Percentiles rank a stretch among this genome's conserved stretches.
Evolutionary conservation across 2,329 filamentous ascomycete genomes (phyloP).

Genomic region (Ophiognomonia clavigignenti-juglandacearum): DNA sequence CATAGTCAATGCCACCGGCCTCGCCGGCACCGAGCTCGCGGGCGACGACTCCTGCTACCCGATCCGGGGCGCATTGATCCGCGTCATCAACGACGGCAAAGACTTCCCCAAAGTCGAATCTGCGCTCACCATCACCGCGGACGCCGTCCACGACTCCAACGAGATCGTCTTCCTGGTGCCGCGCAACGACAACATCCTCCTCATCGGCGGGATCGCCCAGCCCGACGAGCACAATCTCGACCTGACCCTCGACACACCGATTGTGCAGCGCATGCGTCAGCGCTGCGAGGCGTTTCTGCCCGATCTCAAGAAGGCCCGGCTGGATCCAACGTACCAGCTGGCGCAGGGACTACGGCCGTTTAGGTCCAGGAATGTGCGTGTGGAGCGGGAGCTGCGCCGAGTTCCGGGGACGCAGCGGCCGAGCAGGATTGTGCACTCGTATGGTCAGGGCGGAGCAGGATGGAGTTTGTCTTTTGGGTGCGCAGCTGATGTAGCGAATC

Average conservation of each 20-base stretch:
- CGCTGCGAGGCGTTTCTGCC: conserved; percentile 38
- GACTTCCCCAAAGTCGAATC: conserved; percentile 35
- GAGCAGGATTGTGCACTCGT: conserved; percentile 37
- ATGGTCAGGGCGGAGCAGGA: conserved; percentile 39
- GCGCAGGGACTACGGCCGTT: conserved; percentile 39
- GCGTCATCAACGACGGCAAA: conserved; percentile 39
- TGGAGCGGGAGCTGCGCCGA: conserved; percentile 34
- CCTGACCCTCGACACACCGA: conserved; percentile 32
- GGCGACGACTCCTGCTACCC: conserved; percentile 35
- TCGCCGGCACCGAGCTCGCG: conserved; percentile 31
- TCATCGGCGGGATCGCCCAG: conserved; percentile 35
- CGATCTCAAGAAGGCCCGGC: conserved; percentile 31
- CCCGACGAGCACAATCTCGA: conserved; percentile 31
- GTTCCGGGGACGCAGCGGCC: conserved; percentile 14
- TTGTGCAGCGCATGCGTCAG: conserved; percentile 36
- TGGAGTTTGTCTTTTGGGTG: conserved; percentile 38
- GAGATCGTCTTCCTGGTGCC: conserved; percentile 40
- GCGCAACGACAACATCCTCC: conserved; percentile 37
- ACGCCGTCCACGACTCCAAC: conserved; percentile 28
- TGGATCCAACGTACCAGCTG: conserved; percentile 36
- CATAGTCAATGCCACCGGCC: conserved; percentile 39
- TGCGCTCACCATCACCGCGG: conserved; percentile 35
- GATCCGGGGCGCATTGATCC: conserved; percentile 37
- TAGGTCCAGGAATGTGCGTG: conserved; percentile 33
- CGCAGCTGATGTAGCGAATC: conserved; percentile 28